Evolutionary conservation across 768 basidiomycete genomes (phyloP).

Genomic region (Porphyrellus cyaneotinctus): DNA sequence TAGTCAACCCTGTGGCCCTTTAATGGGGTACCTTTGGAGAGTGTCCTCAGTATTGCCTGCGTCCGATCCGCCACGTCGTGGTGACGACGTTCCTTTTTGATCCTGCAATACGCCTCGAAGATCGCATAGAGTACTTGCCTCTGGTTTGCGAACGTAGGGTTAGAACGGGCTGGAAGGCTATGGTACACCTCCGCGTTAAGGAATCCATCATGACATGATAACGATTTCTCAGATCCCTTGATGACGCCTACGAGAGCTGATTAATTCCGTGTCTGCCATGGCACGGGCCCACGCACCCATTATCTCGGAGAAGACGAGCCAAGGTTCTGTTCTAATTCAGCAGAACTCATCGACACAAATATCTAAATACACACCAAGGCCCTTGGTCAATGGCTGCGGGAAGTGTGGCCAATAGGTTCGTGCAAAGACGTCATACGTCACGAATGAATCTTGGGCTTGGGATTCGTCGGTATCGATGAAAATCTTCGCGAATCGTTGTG

Average conservation of each 20-base stretch:
- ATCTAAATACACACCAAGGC: constrained; percentile 40
- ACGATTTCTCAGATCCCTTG: constrained; percentile 59
- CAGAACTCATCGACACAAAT: not conserved
- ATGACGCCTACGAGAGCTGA: constrained; percentile 44
- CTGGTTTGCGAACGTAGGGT: constrained; percentile 50
- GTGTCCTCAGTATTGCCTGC: constrained; percentile 42
- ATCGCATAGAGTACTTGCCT: constrained; percentile 48
- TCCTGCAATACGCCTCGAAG: constrained; percentile 48
- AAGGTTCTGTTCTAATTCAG: constrained; percentile 42
- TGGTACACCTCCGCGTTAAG: constrained; percentile 46
- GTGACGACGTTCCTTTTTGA: constrained; percentile 42
- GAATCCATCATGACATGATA: constrained; percentile 33
- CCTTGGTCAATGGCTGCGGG: constrained; percentile 45
- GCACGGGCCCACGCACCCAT: constrained; percentile 41
- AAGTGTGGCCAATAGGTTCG: constrained; percentile 59
- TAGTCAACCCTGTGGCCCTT: constrained; percentile 48
- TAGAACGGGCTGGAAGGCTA: constrained; percentile 45
- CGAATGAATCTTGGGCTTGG: constrained; percentile 20
- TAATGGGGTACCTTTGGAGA: constrained; percentile 28
- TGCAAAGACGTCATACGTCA: constrained; percentile 50
- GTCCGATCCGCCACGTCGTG: constrained; percentile 64
- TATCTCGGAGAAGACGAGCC: constrained; percentile 60
- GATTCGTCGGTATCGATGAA: constrained; percentile 16
- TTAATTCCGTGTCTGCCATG: not conserved
- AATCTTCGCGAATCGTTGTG: constrained; percentile 1